These are phyloP conservation scores for Zoysia pacifica DNA, from an alignment of 176 grass and related monocot genomes.

Conservation along the genomic window DNA sequence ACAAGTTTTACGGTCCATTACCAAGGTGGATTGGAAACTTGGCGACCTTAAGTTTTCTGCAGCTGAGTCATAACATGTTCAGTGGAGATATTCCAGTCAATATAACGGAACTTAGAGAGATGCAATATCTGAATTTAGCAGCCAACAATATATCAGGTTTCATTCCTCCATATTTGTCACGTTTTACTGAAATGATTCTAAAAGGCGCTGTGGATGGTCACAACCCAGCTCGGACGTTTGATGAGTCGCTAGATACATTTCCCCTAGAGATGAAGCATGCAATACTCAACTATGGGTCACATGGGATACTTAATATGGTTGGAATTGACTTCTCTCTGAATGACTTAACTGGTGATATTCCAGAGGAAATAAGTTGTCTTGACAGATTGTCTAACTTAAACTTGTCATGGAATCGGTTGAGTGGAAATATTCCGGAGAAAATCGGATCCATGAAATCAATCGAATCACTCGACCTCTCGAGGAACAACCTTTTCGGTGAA, in stretches of 20 bases:
- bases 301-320: not conserved
- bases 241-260: not conserved
- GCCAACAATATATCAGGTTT: not conserved
- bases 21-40: conserved; percentile 7
- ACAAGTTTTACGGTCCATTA: conserved; percentile 6
- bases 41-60: not conserved
- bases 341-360: conserved; percentile 18
- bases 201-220: too few species aligned
- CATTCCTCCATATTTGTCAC: not conserved
- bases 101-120: not conserved
- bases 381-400: not conserved
- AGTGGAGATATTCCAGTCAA: not conserved
- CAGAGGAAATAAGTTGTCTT: not conserved
- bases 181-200: not conserved
- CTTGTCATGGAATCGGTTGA: conserved; percentile 9
- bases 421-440: not conserved
- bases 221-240: not conserved
- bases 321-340: conserved; percentile 5
- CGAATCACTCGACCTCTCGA: conserved; percentile 52
- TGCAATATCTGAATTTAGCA: not conserved
- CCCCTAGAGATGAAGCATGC: conserved; percentile 18
- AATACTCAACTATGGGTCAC: not conserved
- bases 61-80: not conserved
- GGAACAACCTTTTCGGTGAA: conserved; percentile 31
- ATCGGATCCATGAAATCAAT: conserved; percentile 28